A percentile compares a stretch with the other conserved stretches of the same genome.
Evolutionary conservation across 1,284 basidiomycete species (phyloP).

Genomic region (Crucibulum cyathiforme): DNA sequence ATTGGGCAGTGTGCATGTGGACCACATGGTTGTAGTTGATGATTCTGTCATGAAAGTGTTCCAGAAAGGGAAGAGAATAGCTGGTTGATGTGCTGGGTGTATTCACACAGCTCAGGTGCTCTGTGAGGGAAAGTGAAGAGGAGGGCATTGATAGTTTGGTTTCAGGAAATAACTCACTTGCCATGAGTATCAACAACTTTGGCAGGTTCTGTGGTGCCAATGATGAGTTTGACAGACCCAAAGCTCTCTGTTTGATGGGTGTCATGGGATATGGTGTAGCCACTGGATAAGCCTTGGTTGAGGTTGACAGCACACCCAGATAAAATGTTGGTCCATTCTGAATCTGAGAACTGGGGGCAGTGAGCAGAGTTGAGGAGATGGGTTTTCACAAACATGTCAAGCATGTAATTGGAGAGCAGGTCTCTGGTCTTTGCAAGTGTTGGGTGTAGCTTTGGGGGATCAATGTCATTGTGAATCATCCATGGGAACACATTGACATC

Average conservation of each 20-base stretch:
- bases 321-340: slow-evolving; percentile 22
- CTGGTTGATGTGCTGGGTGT: slow-evolving; percentile 22
- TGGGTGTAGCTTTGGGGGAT: slow-evolving; percentile 1
- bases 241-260: too few species aligned
- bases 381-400: slow-evolving; percentile 10
- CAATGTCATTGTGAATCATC: slow-evolving; percentile 6
- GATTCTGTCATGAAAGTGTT: too few species aligned
- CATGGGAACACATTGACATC: slow-evolving; percentile 3
- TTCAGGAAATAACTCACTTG: slow-evolving; percentile 16
- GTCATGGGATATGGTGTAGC: too few species aligned
- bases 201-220: too few species aligned
- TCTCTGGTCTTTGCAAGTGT: slow-evolving; percentile 13
- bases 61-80: too few species aligned
- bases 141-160: slow-evolving; percentile 13
- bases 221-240: too few species aligned
- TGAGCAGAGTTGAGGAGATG: slow-evolving; percentile 11
- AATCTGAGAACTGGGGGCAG: slow-evolving; percentile 19
- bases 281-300: too few species aligned
- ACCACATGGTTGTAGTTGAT: too few species aligned
- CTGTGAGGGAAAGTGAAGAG: slow-evolving; percentile 30
- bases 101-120: slow-evolving; percentile 21
- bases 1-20: too few species aligned
- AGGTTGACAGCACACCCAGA: neutral
- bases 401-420: slow-evolving; percentile 11
- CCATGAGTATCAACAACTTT: too few species aligned